These are phyloP conservation scores for Nevesoporus exiguus DNA, from an alignment of 768 basidiomycete genomes.

Conservation along the genomic window DNA sequence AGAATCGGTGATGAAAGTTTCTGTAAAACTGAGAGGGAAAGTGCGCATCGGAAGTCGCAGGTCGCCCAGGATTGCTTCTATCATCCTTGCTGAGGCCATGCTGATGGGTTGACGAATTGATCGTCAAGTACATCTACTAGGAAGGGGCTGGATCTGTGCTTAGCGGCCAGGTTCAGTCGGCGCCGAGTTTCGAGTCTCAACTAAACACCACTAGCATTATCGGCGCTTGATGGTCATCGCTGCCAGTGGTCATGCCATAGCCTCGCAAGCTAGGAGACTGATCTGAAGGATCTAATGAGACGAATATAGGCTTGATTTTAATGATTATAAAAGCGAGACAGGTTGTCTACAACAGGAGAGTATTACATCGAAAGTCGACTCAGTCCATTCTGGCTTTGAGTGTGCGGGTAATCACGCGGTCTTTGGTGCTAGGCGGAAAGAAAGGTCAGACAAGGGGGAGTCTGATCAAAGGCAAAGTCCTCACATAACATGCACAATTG, in stretches of 20 bases:
- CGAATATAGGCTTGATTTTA: not conserved
- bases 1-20: not conserved
- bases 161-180: too few relatives aligned
- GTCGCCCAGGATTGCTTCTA: constrained; percentile 11
- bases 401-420: constrained; percentile 76
- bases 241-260: too few relatives aligned
- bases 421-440: constrained; percentile 62
- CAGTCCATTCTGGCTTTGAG: constrained; percentile 93
- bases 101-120: not conserved
- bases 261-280: too few relatives aligned
- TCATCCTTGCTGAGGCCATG: constrained; percentile 7
- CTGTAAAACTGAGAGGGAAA: constrained; percentile 19
- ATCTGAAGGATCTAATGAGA: too few relatives aligned
- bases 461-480: constrained; percentile 29
- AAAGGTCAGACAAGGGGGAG: constrained; percentile 6
- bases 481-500: constrained; percentile 92
- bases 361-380: constrained; percentile 14
- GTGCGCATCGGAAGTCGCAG: constrained; percentile 14
- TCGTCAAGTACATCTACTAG: not conserved
- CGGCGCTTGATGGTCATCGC: too few relatives aligned
- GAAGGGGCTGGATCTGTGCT: not conserved
- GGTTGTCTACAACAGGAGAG: constrained; percentile 21
- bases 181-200: too few relatives aligned
- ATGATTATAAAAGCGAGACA: not conserved
- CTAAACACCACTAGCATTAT: too few relatives aligned